Conservation (phyloP, 2,329 filamentous ascomycete genomes). For the Venturiaceae sp. region DNA sequence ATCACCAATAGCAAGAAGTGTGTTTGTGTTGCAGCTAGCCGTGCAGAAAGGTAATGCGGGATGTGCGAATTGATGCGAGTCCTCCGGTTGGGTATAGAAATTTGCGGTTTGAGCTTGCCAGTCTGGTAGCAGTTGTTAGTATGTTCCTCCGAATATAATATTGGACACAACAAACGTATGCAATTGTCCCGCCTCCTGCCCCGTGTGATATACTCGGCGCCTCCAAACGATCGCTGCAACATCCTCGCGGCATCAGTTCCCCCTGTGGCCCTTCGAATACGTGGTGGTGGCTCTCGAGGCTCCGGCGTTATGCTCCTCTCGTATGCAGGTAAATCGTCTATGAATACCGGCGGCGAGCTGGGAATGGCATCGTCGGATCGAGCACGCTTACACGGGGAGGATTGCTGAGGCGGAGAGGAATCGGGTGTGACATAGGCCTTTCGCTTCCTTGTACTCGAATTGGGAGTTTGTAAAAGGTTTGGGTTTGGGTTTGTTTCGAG, state of each 20-base stretch:
- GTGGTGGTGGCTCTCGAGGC: background rate
- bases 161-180: background rate
- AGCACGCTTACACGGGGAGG: constrained; percentile 25
- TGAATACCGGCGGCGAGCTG: constrained; percentile 6
- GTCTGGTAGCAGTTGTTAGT: constrained; percentile 20
- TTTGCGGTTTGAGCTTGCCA: constrained; percentile 50
- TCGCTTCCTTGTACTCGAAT: constrained; percentile 22
- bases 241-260: background rate
- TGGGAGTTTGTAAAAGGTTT: constrained; percentile 20
- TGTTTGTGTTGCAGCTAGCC: constrained; percentile 57
- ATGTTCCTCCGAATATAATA: constrained; percentile 8
- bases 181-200: constrained; percentile 4
- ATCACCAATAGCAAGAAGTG: constrained; percentile 58
- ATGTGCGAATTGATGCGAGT: constrained; percentile 40
- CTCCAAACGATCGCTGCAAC: constrained; percentile 4
- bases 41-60: constrained; percentile 55
- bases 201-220: background rate
- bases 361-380: constrained; percentile 1
- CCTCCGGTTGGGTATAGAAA: constrained; percentile 49
- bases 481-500: constrained; percentile 12
- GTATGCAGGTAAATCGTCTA: background rate
- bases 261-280: background rate
- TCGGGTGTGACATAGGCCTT: constrained; percentile 27
- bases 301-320: constrained; percentile 5
- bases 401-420: constrained; percentile 26